These are phyloP conservation scores for Colletotrichum kahawae DNA, from an alignment of 2,329 filamentous ascomycete genomes.

Conservation along the genomic window DNA sequence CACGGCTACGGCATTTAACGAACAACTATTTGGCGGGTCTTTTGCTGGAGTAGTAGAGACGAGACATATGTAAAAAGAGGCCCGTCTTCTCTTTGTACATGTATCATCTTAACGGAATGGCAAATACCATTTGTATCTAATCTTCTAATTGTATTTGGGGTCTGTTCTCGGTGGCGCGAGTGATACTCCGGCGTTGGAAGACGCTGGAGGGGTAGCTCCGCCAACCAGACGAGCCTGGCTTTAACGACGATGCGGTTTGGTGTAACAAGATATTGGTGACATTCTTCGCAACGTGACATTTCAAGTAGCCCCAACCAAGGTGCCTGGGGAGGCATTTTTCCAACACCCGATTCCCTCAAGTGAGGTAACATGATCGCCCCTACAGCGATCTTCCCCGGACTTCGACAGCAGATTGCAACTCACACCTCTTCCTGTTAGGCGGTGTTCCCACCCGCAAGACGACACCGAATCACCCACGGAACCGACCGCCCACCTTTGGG, in stretches of 20 bases:
- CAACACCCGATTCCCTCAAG: neutral
- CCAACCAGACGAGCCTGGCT: constrained; percentile 7
- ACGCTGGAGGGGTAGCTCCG: neutral
- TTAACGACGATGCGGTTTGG: constrained; percentile 22
- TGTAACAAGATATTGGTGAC: neutral
- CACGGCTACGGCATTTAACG: constrained; percentile 45
- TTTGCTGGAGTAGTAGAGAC: constrained; percentile 21
- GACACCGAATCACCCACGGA: neutral
- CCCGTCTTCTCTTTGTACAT: constrained; percentile 23
- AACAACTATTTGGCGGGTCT: constrained; percentile 34
- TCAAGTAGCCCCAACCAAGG: neutral
- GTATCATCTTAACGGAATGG: constrained; percentile 27
- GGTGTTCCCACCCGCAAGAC: neutral
- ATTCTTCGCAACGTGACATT: neutral
- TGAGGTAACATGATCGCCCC: constrained; percentile 2
- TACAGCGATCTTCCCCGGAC: constrained; percentile 3
- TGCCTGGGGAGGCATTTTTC: neutral
- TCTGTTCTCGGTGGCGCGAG: neutral
- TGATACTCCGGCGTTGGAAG: neutral
- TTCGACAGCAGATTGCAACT: neutral
- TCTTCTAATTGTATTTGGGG: constrained; percentile 49
- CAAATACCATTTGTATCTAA: constrained; percentile 45
- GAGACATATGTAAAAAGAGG: constrained; percentile 36
- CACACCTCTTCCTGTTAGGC: neutral
- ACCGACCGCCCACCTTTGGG: neutral